Evolutionary conservation across 352 stramenopile species (phyloP).

Genomic region (Globisporangium parvum): DNA sequence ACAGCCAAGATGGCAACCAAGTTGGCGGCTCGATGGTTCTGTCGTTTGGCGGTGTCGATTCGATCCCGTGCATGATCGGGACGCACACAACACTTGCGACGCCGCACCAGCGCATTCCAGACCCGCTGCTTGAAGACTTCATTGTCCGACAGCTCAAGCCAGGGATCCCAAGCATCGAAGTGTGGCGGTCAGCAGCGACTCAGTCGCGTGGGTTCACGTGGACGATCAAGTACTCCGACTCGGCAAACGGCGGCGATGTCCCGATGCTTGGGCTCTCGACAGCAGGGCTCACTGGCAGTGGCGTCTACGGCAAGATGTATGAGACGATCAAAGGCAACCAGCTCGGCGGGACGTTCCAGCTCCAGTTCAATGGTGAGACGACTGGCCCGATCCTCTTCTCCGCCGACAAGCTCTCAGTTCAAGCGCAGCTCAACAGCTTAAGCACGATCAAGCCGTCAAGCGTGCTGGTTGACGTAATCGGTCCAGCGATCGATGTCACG

Average conservation of each 20-base stretch:
- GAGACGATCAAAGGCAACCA: constrained; percentile 86
- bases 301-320: constrained; percentile 38
- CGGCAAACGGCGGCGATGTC: constrained; percentile 80
- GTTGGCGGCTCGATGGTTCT: constrained; percentile 80
- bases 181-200: constrained; percentile 56
- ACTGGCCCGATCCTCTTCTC: constrained; percentile 88
- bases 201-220: constrained; percentile 74
- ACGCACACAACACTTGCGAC: constrained; percentile 28
- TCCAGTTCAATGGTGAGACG: constrained; percentile 92
- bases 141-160: constrained; percentile 28
- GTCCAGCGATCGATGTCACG: constrained; percentile 23
- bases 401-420: constrained; percentile 71
- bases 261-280: constrained; percentile 32
- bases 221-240: constrained; percentile 65
- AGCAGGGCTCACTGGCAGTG: constrained; percentile 28
- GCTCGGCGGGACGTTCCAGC: constrained; percentile 88
- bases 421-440: constrained; percentile 90
- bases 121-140: constrained; percentile 37
- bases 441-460: constrained; percentile 89
- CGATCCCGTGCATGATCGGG: constrained; percentile 31
- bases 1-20: constrained; percentile 88
- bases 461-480: constrained; percentile 79
- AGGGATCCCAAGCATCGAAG: constrained; percentile 33
- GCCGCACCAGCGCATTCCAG: constrained; percentile 20
- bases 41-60: constrained; percentile 31